Conservation (phyloP, 768 basidiomycete genomes). For the Naganishia onofrii region DNA sequence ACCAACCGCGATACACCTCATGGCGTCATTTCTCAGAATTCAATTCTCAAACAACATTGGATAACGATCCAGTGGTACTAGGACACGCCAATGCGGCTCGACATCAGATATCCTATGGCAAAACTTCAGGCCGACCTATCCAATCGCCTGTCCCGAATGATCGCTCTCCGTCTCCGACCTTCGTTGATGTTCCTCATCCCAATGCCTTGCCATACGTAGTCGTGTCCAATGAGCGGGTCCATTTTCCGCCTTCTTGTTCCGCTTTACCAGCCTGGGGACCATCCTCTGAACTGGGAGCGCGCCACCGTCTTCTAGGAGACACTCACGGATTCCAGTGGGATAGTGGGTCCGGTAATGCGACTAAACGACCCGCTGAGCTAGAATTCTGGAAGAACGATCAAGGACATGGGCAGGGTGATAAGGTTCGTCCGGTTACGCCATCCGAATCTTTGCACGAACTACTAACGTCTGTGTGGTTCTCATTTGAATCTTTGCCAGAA, state of each 20-base stretch:
- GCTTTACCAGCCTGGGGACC: not conserved
- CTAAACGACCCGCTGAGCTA: not conserved
- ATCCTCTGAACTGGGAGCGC: no score
- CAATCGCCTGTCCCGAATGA: not conserved
- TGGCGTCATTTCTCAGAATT: no score
- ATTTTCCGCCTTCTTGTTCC: not conserved
- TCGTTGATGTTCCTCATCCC: not conserved
- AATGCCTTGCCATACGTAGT: conserved; percentile 5
- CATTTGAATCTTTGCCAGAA: no score
- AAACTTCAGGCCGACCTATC: not conserved
- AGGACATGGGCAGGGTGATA: not conserved
- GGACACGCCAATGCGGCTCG: not conserved
- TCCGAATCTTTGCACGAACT: no score
- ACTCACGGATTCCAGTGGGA: no score
- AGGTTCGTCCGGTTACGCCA: not conserved
- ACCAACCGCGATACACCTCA: no score
- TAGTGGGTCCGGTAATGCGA: no score
- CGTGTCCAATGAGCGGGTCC: not conserved
- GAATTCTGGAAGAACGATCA: not conserved
- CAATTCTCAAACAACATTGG: no score
- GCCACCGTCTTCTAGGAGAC: no score
- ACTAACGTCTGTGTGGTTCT: no score
- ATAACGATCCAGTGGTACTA: no score
- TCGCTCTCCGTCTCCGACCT: not conserved
- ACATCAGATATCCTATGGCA: not conserved